These are phyloP conservation scores for Aphanoascus verrucosus DNA, from an alignment of 2,329 filamentous ascomycete genomes.

Conservation along the genomic window DNA sequence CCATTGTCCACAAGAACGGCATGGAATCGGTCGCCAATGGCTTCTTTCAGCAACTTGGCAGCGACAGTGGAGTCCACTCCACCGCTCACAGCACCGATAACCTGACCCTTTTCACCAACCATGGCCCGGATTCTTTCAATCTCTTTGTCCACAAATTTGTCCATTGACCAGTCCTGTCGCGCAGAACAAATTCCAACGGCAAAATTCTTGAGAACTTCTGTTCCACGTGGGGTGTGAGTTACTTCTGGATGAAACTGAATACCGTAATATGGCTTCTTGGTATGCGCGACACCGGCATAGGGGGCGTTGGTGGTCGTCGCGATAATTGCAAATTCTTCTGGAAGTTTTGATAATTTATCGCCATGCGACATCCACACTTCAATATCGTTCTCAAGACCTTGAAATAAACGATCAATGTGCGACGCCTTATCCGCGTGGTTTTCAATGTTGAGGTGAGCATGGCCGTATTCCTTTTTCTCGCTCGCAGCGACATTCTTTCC, in stretches of 20 bases:
- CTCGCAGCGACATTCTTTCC: constrained; percentile 58
- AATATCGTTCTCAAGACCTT: constrained; percentile 58
- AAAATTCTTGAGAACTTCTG: constrained; percentile 68
- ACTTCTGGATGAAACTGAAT: constrained; percentile 90
- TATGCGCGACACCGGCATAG: constrained; percentile 59
- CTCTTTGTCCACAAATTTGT: constrained; percentile 69
- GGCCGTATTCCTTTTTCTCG: constrained; percentile 59
- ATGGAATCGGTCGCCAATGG: constrained; percentile 76
- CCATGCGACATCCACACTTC: constrained; percentile 80
- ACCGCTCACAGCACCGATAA: constrained; percentile 68
- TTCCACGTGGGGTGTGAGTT: constrained; percentile 56
- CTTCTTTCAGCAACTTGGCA: constrained; percentile 73
- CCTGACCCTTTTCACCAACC: constrained; percentile 71
- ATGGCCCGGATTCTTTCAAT: constrained; percentile 68
- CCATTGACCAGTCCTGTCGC: constrained; percentile 72
- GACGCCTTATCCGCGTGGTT: constrained; percentile 39
- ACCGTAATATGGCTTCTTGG: constrained; percentile 57
- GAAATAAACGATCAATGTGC: constrained; percentile 63
- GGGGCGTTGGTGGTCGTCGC: constrained; percentile 65
- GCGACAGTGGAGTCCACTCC: constrained; percentile 87
- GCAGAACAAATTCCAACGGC: constrained; percentile 71
- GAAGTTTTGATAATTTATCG: constrained; percentile 70
- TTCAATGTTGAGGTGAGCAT: constrained; percentile 54
- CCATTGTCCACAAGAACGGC: constrained; percentile 80
- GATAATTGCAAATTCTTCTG: constrained; percentile 60